phyloP scores from a whole-genome alignment of 2,329 filamentous ascomycete species.

The Colletotrichum noveboracense region DNA sequence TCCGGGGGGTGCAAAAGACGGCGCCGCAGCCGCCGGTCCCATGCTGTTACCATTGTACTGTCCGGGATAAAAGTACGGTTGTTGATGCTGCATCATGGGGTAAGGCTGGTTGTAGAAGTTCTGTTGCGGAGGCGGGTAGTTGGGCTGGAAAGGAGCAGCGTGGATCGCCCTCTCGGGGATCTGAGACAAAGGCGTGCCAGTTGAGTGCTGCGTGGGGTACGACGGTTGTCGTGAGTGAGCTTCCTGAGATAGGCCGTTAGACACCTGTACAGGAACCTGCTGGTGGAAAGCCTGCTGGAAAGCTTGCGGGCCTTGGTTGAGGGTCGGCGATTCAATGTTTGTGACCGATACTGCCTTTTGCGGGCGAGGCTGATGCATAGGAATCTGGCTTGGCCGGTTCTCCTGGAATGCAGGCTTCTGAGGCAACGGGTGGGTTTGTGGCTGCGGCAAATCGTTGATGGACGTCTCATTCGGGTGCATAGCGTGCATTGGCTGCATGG shows the following conservation, averaged over 20 bases:
- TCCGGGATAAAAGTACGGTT: constrained; percentile 62
- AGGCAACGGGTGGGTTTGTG: constrained; percentile 63
- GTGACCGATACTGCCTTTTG: constrained; percentile 94
- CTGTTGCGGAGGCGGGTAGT: constrained; percentile 61
- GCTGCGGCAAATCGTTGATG: constrained; percentile 59
- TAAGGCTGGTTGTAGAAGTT: constrained; percentile 65
- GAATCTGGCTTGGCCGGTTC: constrained; percentile 56
- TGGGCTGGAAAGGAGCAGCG: constrained; percentile 86
- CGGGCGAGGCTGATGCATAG: constrained; percentile 94
- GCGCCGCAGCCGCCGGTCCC: constrained; percentile 39
- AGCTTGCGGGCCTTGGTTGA: constrained; percentile 69
- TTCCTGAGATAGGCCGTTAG: constrained; percentile 61
- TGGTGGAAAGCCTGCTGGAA: constrained; percentile 95
- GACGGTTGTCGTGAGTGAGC: constrained; percentile 71
- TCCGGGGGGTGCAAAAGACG: constrained; percentile 62
- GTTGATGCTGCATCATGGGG: constrained; percentile 59
- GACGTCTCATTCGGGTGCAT: constrained; percentile 36
- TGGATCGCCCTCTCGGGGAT: constrained; percentile 94
- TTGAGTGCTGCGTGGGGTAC: constrained; percentile 73
- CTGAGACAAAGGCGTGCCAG: constrained; percentile 84
- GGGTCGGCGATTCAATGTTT: constrained; percentile 85
- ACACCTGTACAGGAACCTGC: constrained; percentile 81
- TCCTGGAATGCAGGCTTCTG: constrained; percentile 65
- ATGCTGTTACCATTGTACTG: constrained; percentile 31
- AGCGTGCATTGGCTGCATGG: background rate